Evolutionary conservation across 352 stramenopile species (phyloP), one percentile per base, ranked within the genome.

Genomic region (Pythium inflatum): DNA sequence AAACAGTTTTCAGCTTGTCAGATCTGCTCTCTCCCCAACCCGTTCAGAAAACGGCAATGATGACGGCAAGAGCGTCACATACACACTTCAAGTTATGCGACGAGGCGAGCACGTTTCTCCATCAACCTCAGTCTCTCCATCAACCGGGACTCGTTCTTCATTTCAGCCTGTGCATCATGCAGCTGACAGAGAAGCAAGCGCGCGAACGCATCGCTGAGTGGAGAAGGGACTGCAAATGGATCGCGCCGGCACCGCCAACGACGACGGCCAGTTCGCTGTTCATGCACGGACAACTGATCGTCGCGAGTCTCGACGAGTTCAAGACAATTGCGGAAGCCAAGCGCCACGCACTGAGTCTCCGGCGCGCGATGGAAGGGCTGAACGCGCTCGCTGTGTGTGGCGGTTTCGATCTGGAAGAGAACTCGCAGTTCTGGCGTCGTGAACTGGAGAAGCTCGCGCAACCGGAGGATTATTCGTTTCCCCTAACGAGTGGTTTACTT

Each of bases 371-470:
- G 34, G n/a, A n/a, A n/a, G n/a, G n/a, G n/a, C n/a, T n/a, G 54
- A 62, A 62, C 20, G 54, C 34, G 20, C 54, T 50, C 24, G 33
- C 54, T 11, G 18, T 2, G 5, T 62, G 54, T n/a, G 34, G 7
- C 16, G 54, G 54, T 14, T 62, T 49, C 18, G 54, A 62, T 34
- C 33, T 36, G 8, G 54, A 46, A 27, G 54, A 62, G 27, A 62
- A 62, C 25, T 36, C 34, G 16, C 5, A 13, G 33, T 48, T 49
- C n/a, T 62, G 50, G 50, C 50, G 54, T 24, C 22, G 34, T 16
- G 33, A 24, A 28, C 3, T 62, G 8, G 0, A 36, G 5, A 6
- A 18, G 11, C 12, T 49, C n/a, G 20, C 27, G 13, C 14, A 2
- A 3, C 8, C 30, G 30, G 40, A 9, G 5, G 20, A 27, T 3